Evolutionary conservation across 805 yeast genomes (phyloP).

Genomic region (Crinitomyces ghanaensis): DNA sequence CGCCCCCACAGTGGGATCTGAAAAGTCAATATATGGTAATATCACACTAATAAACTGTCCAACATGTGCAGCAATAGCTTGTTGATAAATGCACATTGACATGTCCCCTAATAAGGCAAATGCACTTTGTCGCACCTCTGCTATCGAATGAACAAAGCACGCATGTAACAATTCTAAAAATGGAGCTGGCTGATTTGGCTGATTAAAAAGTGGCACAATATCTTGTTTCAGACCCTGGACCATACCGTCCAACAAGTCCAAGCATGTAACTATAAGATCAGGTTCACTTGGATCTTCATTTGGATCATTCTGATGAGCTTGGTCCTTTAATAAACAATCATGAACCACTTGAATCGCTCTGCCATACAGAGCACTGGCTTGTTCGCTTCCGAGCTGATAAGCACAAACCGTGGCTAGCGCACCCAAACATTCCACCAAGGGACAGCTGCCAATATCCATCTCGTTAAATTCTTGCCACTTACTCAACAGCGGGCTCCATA

Average conservation of each 20-base stretch:
- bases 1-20: conserved; percentile 51
- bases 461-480: conserved; percentile 74
- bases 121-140: conserved; percentile 89
- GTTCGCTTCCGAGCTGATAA: conserved; percentile 77
- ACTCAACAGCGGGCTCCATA: conserved; percentile 70
- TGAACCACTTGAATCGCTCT: conserved; percentile 63
- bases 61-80: conserved; percentile 21
- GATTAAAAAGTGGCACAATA: conserved; percentile 29
- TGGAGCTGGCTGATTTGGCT: conserved; percentile 25
- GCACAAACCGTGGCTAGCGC: conserved; percentile 80
- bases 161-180: conserved; percentile 47
- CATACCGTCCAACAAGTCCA: conserved; percentile 86
- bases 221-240: conserved; percentile 74
- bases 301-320: conserved; percentile 54
- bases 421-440: conserved; percentile 85
- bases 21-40: conserved; percentile 43
- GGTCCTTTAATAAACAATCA: conserved; percentile 56
- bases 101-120: conserved; percentile 87
- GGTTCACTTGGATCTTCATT: conserved; percentile 57
- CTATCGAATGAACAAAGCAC: conserved; percentile 62
- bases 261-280: conserved; percentile 78
- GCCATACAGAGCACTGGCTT: conserved; percentile 75
- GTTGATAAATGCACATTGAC: conserved; percentile 47
- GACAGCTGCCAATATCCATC: conserved; percentile 80
- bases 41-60: conserved; percentile 26